Conservation (phyloP, 2,329 filamentous ascomycete genomes). For the Ophiostoma montium region DNA sequence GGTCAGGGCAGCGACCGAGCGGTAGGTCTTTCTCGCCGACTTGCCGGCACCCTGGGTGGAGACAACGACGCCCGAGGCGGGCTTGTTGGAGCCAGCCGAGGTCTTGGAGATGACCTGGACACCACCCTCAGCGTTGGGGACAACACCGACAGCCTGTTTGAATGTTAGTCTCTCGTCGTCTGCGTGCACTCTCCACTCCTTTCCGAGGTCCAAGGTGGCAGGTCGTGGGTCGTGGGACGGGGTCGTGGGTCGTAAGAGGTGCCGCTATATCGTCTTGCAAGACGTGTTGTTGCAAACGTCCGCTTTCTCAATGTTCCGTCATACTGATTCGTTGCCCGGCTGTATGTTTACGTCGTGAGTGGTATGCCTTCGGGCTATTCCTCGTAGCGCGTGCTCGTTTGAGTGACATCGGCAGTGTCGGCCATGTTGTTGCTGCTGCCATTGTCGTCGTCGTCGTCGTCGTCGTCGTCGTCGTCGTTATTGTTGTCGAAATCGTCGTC, state of each 20-base stretch:
- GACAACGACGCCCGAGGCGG: conserved; percentile 50
- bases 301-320: not conserved
- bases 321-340: not conserved
- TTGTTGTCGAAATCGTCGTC: too few relatives aligned
- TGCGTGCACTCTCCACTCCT: not conserved
- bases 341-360: too few relatives aligned
- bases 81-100: conserved; percentile 52
- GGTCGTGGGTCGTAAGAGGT: too few relatives aligned
- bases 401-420: too few relatives aligned
- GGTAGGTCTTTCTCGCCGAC: conserved; percentile 64
- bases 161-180: conserved; percentile 1
- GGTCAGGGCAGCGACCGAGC: conserved; percentile 66
- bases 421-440: not conserved
- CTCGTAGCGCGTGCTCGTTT: too few relatives aligned
- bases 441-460: not conserved
- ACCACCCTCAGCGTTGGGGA: conserved; percentile 61
- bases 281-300: not conserved
- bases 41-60: conserved; percentile 58
- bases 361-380: too few relatives aligned
- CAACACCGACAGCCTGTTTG: conserved; percentile 65
- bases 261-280: not conserved
- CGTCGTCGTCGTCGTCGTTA: not conserved
- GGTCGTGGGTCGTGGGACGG: too few relatives aligned
- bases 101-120: conserved; percentile 77
- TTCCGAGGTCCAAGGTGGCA: too few relatives aligned